Evolutionary conservation across 768 basidiomycete genomes (phyloP).

Genomic region (Trametes sanguinea): DNA sequence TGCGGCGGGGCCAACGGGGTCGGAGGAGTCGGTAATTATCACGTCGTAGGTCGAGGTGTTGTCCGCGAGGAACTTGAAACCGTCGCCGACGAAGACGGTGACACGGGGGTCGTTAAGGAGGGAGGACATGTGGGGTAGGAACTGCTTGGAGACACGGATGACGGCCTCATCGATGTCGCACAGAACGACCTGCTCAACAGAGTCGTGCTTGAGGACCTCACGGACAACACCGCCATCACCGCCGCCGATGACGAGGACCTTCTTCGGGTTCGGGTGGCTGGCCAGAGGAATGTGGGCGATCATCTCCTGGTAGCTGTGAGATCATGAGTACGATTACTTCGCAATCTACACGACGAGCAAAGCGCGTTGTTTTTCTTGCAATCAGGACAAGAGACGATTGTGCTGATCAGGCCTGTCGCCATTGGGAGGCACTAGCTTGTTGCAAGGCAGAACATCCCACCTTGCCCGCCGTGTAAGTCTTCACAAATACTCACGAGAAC

Average conservation of each 20-base stretch:
- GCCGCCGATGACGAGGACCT: constrained; percentile 96
- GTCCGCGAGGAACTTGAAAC: constrained; percentile 93
- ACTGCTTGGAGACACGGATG: constrained; percentile 89
- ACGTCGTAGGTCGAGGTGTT: constrained; percentile 90
- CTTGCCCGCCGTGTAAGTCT: no score
- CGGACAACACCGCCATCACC: constrained; percentile 98
- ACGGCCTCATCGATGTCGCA: constrained; percentile 99
- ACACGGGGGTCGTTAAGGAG: constrained; percentile 82
- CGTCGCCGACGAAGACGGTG: constrained; percentile 86
- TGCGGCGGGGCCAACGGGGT: constrained; percentile 94
- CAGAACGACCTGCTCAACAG: constrained; percentile 89
- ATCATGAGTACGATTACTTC: constrained; percentile 3
- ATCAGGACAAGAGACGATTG: no score
- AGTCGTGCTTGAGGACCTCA: constrained; percentile 92
- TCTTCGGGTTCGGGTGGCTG: constrained; percentile 93
- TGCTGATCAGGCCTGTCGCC: no score
- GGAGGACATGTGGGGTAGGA: constrained; percentile 90
- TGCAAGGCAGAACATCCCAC: no score
- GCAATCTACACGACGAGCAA: neutral
- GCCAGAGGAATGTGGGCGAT: constrained; percentile 96
- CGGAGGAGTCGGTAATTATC: constrained; percentile 98
- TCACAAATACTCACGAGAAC: constrained; percentile 73
- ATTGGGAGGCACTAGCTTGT: no score
- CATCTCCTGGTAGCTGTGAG: constrained; percentile 95
- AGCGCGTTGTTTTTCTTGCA: no score